Evolutionary conservation across 257 asterid genomes (phyloP).

Genomic region (Knoxia roxburghii): DNA sequence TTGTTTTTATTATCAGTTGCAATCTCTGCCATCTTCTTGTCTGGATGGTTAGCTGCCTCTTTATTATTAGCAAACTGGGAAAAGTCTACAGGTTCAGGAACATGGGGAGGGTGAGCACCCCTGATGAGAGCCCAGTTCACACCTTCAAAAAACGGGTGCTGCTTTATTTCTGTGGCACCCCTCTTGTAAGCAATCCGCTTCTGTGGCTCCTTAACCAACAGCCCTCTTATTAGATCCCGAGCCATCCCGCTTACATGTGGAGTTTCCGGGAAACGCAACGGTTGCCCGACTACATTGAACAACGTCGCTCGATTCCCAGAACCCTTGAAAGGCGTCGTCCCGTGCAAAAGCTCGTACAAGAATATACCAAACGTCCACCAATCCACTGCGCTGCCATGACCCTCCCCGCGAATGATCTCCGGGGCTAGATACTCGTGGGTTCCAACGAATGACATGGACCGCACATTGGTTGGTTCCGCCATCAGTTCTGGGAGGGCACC

Average conservation of each 20-base stretch:
- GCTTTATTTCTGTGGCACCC: conserved; percentile 44
- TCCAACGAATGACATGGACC: conserved; percentile 44
- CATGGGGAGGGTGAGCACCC: conserved; percentile 28
- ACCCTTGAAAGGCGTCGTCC: conserved; percentile 44
- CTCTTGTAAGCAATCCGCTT: conserved; percentile 40
- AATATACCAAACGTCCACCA: conserved; percentile 50
- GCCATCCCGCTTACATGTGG: conserved; percentile 33
- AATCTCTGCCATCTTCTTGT: conserved; percentile 32
- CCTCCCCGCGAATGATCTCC: conserved; percentile 39
- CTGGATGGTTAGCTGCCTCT: conserved; percentile 18
- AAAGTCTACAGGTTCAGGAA: conserved; percentile 34
- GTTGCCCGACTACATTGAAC: conserved; percentile 35
- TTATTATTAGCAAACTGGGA: conserved; percentile 21
- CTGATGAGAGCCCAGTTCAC: conserved; percentile 43
- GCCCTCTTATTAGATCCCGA: conserved; percentile 33
- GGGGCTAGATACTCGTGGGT: conserved; percentile 44
- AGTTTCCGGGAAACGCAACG: conserved; percentile 34
- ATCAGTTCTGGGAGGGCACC: conserved; percentile 41
- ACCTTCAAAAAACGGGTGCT: conserved; percentile 37
- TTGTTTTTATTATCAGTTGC: conserved; percentile 20
- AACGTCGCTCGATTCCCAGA: conserved; percentile 35
- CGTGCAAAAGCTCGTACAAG: conserved; percentile 39
- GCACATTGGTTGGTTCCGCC: conserved; percentile 44
- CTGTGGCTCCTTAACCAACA: conserved; percentile 36
- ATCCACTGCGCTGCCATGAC: conserved; percentile 46